Evolutionary conservation across 2,329 filamentous ascomycete species (phyloP), one percentile per base, ranked within the genome.

Genomic region (Clarireedia homoeocarpa): DNA sequence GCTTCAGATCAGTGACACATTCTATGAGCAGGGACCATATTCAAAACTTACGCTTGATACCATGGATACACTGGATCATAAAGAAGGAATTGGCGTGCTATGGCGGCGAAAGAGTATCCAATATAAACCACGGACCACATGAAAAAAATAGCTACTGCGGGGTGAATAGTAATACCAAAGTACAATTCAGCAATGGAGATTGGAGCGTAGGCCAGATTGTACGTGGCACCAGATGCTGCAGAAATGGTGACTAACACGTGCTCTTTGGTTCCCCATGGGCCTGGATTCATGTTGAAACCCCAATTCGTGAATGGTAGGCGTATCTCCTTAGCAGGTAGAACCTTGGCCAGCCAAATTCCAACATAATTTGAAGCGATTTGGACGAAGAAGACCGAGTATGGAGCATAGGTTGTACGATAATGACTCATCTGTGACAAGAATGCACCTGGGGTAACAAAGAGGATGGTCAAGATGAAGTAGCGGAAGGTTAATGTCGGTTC

Each of bases 341-440:
- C 59, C 42, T 62, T 71, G 12, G 75, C 75, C 36, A 77, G 67
- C 6, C 72, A 66, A 44, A 73, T 73, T 5, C 73, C 77, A 20
- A 75, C 71, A 0, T 77, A 78, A 17, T 70, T 77, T 0, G 77
- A 69, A 3, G 77, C 66, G 44, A 78, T 73, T 63, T 78, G 75
- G n/a, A 84, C 80, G 59, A 84, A 84, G 65, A 83, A 83, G 48
- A 84, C 75, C 0, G 80, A 81, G 63, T 83, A 84, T 45, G 66
- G 65, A 12, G 64, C 65, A 14, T 74, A 75, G 0, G 81, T 83
- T 1, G 81, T 83, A 46, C 81, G 74, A 62, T 75, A 84, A 49
- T 75, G 72, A 58, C 75, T 76, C 74, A 82, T 77, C 62, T 79
- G 76, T 5, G 77, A 79, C 2, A 84, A 65, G 60, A 83, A 79